Evolutionary conservation across 495 filamentous ascomycete species (phyloP).

Genomic region (Tetracladium marchalianum): DNA sequence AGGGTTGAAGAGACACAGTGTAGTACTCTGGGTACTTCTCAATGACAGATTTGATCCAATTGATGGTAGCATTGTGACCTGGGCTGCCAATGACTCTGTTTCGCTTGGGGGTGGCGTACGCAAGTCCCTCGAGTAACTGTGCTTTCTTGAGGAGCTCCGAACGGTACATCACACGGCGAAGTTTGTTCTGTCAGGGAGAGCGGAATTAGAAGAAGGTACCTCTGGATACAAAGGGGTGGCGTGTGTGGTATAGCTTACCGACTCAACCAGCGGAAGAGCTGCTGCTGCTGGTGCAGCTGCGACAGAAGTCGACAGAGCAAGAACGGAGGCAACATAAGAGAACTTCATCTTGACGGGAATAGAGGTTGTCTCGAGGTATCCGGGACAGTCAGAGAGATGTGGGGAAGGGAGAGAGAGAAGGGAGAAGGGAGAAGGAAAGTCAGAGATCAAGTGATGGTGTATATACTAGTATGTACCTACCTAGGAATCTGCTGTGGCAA

Average conservation of each 20-base stretch:
- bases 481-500: no score
- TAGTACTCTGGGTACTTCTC: constrained; percentile 43
- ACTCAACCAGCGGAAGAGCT: neutral
- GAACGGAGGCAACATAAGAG: neutral
- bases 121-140: constrained; percentile 21
- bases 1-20: constrained; percentile 13
- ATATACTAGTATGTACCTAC: no score
- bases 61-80: constrained; percentile 54
- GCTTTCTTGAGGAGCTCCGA: constrained; percentile 4
- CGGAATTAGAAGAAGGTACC: neutral
- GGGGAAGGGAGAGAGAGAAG: no score
- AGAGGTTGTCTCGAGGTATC: no score
- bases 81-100: constrained; percentile 50
- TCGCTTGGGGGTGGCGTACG: constrained; percentile 32
- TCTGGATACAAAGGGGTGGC: neutral
- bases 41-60: constrained; percentile 45
- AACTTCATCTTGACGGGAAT: neutral
- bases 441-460: no score
- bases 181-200: neutral
- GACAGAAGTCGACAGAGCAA: neutral
- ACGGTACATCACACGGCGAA: constrained; percentile 1
- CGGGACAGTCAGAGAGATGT: no score
- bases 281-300: neutral
- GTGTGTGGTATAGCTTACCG: neutral
- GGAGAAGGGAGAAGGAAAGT: no score